Base-by-base conservation (phyloP, 1,284 basidiomycete species). In the Tremellales sp. region DNA sequence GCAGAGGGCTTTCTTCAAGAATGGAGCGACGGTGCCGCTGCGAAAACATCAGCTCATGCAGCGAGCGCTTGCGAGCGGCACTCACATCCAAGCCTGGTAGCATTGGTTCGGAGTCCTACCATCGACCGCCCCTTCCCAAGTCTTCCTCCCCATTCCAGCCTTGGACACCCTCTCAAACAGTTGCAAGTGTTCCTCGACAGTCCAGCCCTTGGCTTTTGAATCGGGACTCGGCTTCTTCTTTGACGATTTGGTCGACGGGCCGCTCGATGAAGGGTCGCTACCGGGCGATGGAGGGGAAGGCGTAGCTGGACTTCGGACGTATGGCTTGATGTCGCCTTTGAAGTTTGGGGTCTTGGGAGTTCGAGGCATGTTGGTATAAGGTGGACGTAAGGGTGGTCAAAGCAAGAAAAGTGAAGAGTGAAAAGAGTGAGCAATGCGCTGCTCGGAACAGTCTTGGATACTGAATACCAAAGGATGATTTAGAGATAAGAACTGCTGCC, bases 371-470 rank as follows among this genome's bases (percentile, higher is more conserved):
- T 5, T 43, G 19, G n/a, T 40, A 36, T 40, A 25, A 48, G 22
- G 35, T 43, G 47, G 47, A 43, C 17, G 40, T 48, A 19, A 37
- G 40, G 0, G 17, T 35, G 17, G 15, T 24, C 40, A 40, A 17
- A 25, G 29, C 21, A 15, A n/a, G 33, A 36, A 36, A 17, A 36
- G 15, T 36, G 33, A 15, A 7, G 5, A 15, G 33, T 6, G 19
- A 15, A 15, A 36, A 5, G 6, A 36, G n/a, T n/a, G n/a, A n/a
- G n/a, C n/a, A n/a, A n/a, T n/a, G n/a, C n/a, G n/a, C n/a, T n/a
- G n/a, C n/a, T n/a, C n/a, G n/a, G n/a, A n/a, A n/a, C n/a, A n/a
- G n/a, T n/a, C n/a, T n/a, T n/a, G n/a, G n/a, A n/a, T n/a, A n/a
- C n/a, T n/a, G n/a, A n/a, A n/a, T n/a, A n/a, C n/a, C n/a, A n/a